Evolutionary conservation across 148 eudicot species (phyloP).

Genomic region (Agrostemma githago): DNA sequence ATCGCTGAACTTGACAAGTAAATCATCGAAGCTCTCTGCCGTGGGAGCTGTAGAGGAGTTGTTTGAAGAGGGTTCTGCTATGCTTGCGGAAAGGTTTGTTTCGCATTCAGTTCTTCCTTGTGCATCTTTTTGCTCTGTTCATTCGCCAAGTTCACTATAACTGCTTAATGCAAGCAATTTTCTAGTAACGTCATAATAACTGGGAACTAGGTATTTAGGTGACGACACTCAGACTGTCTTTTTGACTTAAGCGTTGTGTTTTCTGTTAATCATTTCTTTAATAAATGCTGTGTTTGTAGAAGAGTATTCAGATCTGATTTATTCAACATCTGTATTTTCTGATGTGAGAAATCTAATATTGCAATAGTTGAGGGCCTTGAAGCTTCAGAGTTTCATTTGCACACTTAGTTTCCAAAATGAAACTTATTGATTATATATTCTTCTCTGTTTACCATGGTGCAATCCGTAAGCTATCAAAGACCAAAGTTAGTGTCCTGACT

Average conservation of each 20-base stretch:
- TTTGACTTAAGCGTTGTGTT: neutral
- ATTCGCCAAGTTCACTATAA: neutral
- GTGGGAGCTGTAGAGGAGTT: constrained; percentile 94
- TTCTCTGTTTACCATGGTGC: neutral
- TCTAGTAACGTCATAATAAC: neutral
- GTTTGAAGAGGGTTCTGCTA: constrained; percentile 98
- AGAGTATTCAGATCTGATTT: neutral
- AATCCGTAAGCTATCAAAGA: neutral
- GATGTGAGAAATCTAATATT: neutral
- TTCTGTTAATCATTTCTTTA: neutral
- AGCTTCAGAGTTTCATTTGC: neutral
- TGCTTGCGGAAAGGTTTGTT: constrained; percentile 87
- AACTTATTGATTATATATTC: neutral
- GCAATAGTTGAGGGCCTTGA: neutral
- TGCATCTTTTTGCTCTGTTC: constrained; percentile 8
- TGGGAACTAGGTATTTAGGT: neutral
- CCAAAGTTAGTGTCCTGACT: neutral
- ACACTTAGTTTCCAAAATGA: neutral
- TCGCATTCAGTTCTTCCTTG: neutral
- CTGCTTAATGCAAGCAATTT: neutral
- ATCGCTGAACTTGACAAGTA: constrained; percentile 43
- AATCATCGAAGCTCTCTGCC: constrained; percentile 69
- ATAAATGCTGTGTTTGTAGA: neutral
- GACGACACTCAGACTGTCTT: neutral
- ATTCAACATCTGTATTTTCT: neutral